Conservation (phyloP, 768 basidiomycete genomes). For the Leccinellum albellum region DNA sequence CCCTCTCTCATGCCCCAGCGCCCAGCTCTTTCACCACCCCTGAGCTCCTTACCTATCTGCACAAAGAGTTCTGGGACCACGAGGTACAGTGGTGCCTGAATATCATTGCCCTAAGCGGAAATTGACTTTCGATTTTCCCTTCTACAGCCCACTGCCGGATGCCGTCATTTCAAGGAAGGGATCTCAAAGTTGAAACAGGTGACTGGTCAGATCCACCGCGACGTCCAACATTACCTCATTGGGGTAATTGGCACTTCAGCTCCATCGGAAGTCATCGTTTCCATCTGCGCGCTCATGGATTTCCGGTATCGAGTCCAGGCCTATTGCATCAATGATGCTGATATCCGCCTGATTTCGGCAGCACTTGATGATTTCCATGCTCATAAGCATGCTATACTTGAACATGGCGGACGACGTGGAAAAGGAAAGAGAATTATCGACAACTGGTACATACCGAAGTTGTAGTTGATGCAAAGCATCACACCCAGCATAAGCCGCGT, state of each 20-base stretch:
- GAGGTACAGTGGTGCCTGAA: not conserved
- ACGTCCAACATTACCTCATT: not conserved
- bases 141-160: not conserved
- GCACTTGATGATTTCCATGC: not conserved
- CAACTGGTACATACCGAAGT: not conserved
- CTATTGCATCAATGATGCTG: not conserved
- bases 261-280: not conserved
- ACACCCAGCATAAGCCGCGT: not conserved
- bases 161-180: not conserved
- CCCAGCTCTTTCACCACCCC: not conserved
- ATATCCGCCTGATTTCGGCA: not conserved
- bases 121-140: not conserved
- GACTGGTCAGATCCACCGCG: not conserved
- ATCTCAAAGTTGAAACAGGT: not conserved
- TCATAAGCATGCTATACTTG: not conserved
- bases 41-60: not conserved
- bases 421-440: not conserved
- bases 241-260: not conserved
- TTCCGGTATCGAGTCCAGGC: not conserved
- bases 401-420: not conserved
- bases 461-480: not conserved
- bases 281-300: not conserved
- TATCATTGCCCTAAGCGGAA: not conserved
- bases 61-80: not conserved
- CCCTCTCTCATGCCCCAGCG: not conserved